Percentiles rank a stretch among this genome's conserved stretches.
Evolutionary conservation across 202 grass and related monocot species (phyloP).

Genomic region (Setaria italica): DNA sequence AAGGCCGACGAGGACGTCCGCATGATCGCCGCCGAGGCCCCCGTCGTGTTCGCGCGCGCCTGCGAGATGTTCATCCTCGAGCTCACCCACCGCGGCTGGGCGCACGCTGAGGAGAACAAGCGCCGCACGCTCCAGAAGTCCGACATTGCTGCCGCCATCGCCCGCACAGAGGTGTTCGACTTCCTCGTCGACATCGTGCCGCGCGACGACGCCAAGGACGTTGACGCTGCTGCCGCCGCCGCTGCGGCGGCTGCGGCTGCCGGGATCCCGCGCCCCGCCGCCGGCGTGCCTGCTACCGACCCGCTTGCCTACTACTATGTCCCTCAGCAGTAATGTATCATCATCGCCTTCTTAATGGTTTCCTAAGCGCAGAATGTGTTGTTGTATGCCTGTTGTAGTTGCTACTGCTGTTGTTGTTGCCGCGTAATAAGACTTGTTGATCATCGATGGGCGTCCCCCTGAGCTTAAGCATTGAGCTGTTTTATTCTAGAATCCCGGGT

Average conservation of each 20-base stretch:
- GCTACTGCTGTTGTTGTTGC: constrained; percentile 19
- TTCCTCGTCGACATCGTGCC: constrained; percentile 75
- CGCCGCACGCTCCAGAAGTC: constrained; percentile 75
- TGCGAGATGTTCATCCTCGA: constrained; percentile 82
- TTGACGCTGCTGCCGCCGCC: constrained; percentile 53
- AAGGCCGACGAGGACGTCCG: constrained; percentile 77
- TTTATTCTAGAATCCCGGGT: constrained; percentile 33
- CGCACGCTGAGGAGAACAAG: constrained; percentile 78
- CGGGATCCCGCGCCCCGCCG: constrained; percentile 52
- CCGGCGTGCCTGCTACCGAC: constrained; percentile 57
- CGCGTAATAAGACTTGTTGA: constrained; percentile 48
- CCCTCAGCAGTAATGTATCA: constrained; percentile 63
- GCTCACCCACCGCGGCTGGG: constrained; percentile 76
- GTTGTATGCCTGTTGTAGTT: constrained; percentile 13
- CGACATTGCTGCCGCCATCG: constrained; percentile 71
- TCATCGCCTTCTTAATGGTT: constrained; percentile 1
- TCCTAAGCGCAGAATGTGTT: constrained; percentile 5
- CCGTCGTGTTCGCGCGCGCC: constrained; percentile 73
- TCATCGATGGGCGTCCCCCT: constrained; percentile 40
- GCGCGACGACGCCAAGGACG: constrained; percentile 64
- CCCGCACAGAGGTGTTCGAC: constrained; percentile 71
- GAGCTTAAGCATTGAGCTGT: constrained; percentile 47
- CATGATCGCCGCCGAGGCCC: constrained; percentile 81
- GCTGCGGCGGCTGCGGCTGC: constrained; percentile 30
- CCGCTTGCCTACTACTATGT: constrained; percentile 70